These are phyloP conservation scores for Saccharum hybrid DNA, from an alignment of 202 grass and related monocot species.

Conservation along the genomic window DNA sequence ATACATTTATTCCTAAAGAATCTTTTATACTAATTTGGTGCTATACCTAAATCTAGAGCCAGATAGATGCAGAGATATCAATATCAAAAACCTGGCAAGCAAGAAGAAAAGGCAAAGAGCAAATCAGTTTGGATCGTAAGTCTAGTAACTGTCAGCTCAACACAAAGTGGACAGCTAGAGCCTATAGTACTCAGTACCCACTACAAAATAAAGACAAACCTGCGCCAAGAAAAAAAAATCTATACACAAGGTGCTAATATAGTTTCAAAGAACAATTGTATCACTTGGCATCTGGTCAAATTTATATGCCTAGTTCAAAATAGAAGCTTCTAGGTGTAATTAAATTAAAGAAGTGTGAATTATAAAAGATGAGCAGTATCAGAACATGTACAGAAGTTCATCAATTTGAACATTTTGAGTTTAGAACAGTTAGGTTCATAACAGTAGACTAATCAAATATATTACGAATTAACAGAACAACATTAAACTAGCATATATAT, in stretches of 20 bases:
- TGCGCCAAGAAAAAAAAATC: not conserved
- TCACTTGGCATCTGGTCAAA: not conserved
- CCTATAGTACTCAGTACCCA: not conserved
- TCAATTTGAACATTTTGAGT: constrained; percentile 41
- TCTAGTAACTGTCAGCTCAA: constrained; percentile 11
- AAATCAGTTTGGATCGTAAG: constrained; percentile 7
- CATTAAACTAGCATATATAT: not conserved
- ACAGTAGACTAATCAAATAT: constrained; percentile 3
- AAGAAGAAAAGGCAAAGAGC: constrained; percentile 8
- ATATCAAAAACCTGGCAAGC: constrained; percentile 13
- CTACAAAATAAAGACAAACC: constrained; percentile 9
- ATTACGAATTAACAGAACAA: not conserved
- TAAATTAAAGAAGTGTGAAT: constrained; percentile 2
- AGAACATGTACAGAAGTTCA: not conserved
- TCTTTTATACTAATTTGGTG: constrained; percentile 1
- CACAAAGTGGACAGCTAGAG: not conserved
- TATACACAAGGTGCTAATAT: not conserved
- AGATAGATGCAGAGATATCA: constrained; percentile 1
- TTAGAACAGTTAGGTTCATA: not conserved
- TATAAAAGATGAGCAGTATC: not conserved
- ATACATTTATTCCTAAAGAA: constrained; percentile 8
- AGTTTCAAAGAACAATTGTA: constrained; percentile 13
- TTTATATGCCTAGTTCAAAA: not conserved
- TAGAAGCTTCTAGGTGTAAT: not conserved
- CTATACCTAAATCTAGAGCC: not conserved